Percentiles rank a stretch among this genome's conserved stretches.
phyloP scores from a whole-genome alignment of 768 basidiomycete genomes.

The Tephrocybe sp. region DNA sequence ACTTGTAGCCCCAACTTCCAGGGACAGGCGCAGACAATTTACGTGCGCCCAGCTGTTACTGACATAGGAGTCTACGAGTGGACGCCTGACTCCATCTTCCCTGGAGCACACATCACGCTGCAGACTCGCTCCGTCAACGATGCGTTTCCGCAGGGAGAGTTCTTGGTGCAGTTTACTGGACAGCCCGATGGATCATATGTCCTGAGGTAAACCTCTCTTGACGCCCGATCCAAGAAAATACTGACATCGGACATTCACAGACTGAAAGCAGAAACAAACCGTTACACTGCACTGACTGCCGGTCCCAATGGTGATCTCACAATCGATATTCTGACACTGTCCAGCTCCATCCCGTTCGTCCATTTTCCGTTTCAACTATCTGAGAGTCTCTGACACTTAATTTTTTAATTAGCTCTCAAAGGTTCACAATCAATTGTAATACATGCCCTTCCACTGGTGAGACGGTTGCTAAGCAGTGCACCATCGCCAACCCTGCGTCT shows the following conservation, averaged over 20 bases:
- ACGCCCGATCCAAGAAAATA: background rate
- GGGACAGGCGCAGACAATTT: constrained; percentile 12
- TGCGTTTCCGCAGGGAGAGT: constrained; percentile 3
- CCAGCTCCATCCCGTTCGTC: constrained; percentile 4
- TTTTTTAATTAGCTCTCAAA: constrained; percentile 10
- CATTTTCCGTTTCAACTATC: background rate
- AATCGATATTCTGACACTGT: background rate
- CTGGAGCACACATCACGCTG: constrained; percentile 10
- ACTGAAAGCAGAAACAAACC: constrained; percentile 5
- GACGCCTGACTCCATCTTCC: constrained; percentile 8
- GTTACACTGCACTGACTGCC: constrained; percentile 8
- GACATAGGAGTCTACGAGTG: constrained; percentile 3
- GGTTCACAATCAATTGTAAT: constrained; percentile 14
- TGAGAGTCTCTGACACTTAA: background rate
- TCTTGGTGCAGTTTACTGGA: constrained; percentile 13
- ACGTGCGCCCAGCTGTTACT: background rate
- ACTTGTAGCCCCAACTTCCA: constrained; percentile 13
- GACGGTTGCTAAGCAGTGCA: constrained; percentile 1
- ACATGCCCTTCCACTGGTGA: constrained; percentile 2
- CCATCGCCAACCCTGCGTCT: constrained; percentile 10
- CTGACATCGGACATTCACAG: background rate
- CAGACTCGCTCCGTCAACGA: background rate
- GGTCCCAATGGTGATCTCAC: constrained; percentile 3
- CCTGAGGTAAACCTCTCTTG: constrained; percentile 6
- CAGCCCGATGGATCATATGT: constrained; percentile 10